Base-by-base conservation (phyloP, 148 eudicot species). In the Bassia scoparia region DNA sequence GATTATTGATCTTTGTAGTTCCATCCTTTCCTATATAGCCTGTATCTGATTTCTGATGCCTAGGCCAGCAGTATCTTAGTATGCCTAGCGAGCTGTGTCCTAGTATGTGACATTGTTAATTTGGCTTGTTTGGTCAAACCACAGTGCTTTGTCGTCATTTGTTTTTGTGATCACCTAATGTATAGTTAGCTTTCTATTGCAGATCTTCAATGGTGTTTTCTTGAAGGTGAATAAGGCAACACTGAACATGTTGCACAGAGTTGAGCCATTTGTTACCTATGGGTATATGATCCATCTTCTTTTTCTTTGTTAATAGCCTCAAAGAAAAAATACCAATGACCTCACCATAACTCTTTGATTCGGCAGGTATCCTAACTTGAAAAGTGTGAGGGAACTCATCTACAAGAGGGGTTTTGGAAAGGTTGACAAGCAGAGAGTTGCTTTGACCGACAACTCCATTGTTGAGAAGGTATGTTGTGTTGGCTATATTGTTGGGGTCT, bases 121-220 rank as follows among this genome's bases (percentile, higher is more conserved):
- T 6, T 37, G 5, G 43, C 43, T 10, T 37, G 9, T 6, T 37
- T 10, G 9, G 9, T 10, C 5, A 37, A 5, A 37, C 7, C 43
- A 6, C 9, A 37, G 43, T 10, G 5, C 9, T 37, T 6, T 37
- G 9, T 37, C 5, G 43, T 5, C 43, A 37, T 24, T 62, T 5
- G 15, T 34, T 12, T 26, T 33, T 24, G 23, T 8, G 7, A 12
- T 61, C 24, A 12, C 44, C 41, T 41, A 5, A 14, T 38, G 23
- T 23, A 18, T 4, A 17, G 7, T 17, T 29, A 1, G 41, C 9
- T 56, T 56, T 6, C 5, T 44, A 26, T 15, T 41, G 60, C 90
- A 92, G 97, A 92, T 92, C 59, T 92, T 92, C 80, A 92, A 92
- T 55, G 96, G 96, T 31, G 97, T 92, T 56, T 90, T 89, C 74